A percentile compares a stretch with the other conserved stretches of the same genome.
These are phyloP conservation scores for Cyathus striatus DNA, from an alignment of 768 basidiomycete genomes.

Conservation along the genomic window DNA sequence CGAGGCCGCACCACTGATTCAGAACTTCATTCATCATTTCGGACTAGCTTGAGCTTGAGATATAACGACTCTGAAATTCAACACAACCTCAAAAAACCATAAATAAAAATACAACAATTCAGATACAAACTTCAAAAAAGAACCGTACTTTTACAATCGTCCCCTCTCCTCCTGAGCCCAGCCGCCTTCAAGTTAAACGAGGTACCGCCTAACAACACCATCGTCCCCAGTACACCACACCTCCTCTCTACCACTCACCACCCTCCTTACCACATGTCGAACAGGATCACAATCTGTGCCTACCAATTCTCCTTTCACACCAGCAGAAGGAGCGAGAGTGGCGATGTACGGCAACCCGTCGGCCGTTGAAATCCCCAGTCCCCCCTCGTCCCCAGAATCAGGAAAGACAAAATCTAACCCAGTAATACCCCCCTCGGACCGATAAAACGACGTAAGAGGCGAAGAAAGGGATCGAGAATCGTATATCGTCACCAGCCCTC, in stretches of 20 bases:
- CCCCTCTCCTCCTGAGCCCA: no score
- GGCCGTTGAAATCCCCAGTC: conserved; percentile 44
- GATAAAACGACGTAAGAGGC: conserved; percentile 35
- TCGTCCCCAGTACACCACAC: conserved; percentile 63
- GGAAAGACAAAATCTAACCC: conserved; percentile 34
- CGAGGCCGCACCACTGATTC: no score
- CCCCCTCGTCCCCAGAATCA: conserved; percentile 12
- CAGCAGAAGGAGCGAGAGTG: conserved; percentile 23
- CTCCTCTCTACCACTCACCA: conserved; percentile 13
- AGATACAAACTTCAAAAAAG: no score
- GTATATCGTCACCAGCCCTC: conserved; percentile 51
- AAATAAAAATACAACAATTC: no score
- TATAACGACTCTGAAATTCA: no score
- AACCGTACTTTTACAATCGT: no score
- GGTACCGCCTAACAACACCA: conserved; percentile 51
- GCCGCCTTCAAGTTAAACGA: no score
- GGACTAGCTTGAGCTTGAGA: no score
- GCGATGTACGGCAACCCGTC: conserved; percentile 62
- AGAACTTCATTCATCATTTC: no score
- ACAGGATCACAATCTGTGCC: conserved; percentile 62
- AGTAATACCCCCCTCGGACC: conserved; percentile 45
- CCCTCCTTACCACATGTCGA: conserved; percentile 30
- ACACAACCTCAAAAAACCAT: no score
- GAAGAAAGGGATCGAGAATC: conserved; percentile 39
- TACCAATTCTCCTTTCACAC: conserved; percentile 43